phyloP scores from a whole-genome alignment of 1,139 yeast genomes.

The Blastobotrys illinoisensis region DNA sequence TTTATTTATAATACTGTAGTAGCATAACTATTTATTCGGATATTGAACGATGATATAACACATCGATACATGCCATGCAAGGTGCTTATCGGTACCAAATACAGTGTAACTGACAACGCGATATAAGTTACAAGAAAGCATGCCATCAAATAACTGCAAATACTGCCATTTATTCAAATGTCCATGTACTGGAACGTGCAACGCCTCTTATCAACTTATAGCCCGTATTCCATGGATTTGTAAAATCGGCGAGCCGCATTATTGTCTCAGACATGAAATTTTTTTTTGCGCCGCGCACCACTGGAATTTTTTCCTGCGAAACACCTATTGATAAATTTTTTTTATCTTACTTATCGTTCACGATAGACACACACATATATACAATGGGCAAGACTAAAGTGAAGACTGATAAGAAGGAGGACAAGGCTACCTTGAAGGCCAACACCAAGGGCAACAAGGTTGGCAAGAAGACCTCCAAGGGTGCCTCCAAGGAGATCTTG shows the following conservation, averaged over 20 bases:
- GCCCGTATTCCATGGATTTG: no score
- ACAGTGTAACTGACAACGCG: no score
- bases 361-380: slow-evolving; percentile 6
- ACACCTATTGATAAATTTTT: slow-evolving; percentile 3
- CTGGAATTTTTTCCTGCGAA: background rate
- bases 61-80: no score
- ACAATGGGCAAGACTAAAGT: slow-evolving; percentile 16
- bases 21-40: background rate
- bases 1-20: background rate
- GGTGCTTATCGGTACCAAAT: no score
- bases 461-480: slow-evolving; percentile 22
- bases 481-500: slow-evolving; percentile 25
- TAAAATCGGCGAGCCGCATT: background rate
- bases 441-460: slow-evolving; percentile 26
- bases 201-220: no score
- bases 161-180: no score
- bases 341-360: slow-evolving; percentile 6
- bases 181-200: no score
- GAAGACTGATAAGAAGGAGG: slow-evolving; percentile 10
- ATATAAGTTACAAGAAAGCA: no score
- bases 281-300: background rate
- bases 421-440: slow-evolving; percentile 14
- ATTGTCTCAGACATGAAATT: background rate
- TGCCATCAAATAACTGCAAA: no score
- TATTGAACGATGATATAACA: no score